These are phyloP conservation scores for Cyberlindnera xylosilytica DNA, from an alignment of 805 yeast species.

Conservation along the genomic window DNA sequence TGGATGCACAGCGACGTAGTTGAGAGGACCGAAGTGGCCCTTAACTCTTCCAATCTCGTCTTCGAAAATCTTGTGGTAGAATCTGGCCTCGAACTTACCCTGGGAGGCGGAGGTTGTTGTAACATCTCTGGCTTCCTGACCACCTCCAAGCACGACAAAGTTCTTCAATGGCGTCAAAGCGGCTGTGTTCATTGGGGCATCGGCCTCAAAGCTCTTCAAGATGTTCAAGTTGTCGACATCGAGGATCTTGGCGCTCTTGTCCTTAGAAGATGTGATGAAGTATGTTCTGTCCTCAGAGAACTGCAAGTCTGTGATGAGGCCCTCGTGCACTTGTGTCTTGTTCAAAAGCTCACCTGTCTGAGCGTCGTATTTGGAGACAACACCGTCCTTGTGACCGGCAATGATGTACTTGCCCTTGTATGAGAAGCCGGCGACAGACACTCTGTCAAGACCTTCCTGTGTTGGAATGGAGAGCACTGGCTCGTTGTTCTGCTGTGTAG, in stretches of 20 bases:
- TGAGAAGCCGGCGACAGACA: slow-evolving; percentile 85
- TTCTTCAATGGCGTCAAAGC: slow-evolving; percentile 92
- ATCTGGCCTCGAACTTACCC: slow-evolving; percentile 96
- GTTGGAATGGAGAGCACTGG: slow-evolving; percentile 63
- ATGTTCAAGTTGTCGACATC: slow-evolving; percentile 74
- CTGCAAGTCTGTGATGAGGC: slow-evolving; percentile 83
- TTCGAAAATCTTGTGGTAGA: slow-evolving; percentile 90
- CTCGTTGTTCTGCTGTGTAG: slow-evolving; percentile 43
- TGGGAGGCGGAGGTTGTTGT: slow-evolving; percentile 93
- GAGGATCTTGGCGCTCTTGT: slow-evolving; percentile 74
- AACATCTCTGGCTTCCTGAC: slow-evolving; percentile 98
- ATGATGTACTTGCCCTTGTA: slow-evolving; percentile 69
- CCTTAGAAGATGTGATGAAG: slow-evolving; percentile 90
- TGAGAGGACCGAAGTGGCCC: slow-evolving; percentile 99
- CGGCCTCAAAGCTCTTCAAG: slow-evolving; percentile 75
- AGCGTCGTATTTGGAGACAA: slow-evolving; percentile 75
- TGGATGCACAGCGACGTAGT: slow-evolving; percentile 91
- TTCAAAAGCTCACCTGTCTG: slow-evolving; percentile 66
- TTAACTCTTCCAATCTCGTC: slow-evolving; percentile 96
- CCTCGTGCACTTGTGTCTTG: slow-evolving; percentile 67
- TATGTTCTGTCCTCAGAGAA: slow-evolving; percentile 83
- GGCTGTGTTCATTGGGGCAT: slow-evolving; percentile 94
- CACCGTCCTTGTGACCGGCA: slow-evolving; percentile 88
- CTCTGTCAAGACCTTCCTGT: slow-evolving; percentile 57
- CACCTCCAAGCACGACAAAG: slow-evolving; percentile 94